A percentile compares a stretch with the other conserved stretches of the same genome.
These are phyloP conservation scores for Tephrocybe sp. DNA, from an alignment of 768 basidiomycete species.

Conservation along the genomic window DNA sequence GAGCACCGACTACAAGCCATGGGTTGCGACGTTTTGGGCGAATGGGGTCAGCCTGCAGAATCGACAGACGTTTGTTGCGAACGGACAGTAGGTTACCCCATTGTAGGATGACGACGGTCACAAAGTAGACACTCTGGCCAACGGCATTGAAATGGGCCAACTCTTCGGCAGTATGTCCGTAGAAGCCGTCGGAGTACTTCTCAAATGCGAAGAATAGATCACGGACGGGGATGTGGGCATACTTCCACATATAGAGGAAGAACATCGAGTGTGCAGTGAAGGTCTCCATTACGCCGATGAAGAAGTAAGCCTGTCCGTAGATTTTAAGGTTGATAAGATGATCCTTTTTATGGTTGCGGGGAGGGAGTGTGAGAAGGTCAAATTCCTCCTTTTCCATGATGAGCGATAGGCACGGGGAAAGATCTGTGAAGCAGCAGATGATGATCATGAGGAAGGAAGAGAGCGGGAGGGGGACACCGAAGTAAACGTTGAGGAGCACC, in stretches of 20 bases:
- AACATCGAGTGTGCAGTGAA: slow-evolving; percentile 22
- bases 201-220: slow-evolving; percentile 42
- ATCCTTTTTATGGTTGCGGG: slow-evolving; percentile 18
- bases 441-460: slow-evolving; percentile 34
- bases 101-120: slow-evolving; percentile 46
- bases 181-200: slow-evolving; percentile 35
- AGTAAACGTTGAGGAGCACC: slow-evolving; percentile 53
- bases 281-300: slow-evolving; percentile 20
- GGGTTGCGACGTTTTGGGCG: slow-evolving; percentile 48
- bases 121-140: slow-evolving; percentile 37
- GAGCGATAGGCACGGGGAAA: slow-evolving; percentile 13
- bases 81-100: slow-evolving; percentile 41
- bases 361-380: slow-evolving; percentile 19
- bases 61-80: slow-evolving; percentile 44
- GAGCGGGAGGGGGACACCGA: slow-evolving; percentile 60
- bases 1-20: slow-evolving; percentile 20
- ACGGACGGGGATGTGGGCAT: slow-evolving; percentile 34
- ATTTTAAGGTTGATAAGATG: slow-evolving; percentile 22
- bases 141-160: slow-evolving; percentile 35
- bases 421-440: slow-evolving; percentile 21
- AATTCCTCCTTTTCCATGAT: slow-evolving; percentile 22
- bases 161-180: slow-evolving; percentile 28
- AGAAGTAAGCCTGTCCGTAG: slow-evolving; percentile 17
- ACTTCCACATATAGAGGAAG: slow-evolving; percentile 38
- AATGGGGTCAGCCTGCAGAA: slow-evolving; percentile 42